Evolutionary conservation across 331 rosid genomes (phyloP).

Genomic region (Stylosanthes scabra): DNA sequence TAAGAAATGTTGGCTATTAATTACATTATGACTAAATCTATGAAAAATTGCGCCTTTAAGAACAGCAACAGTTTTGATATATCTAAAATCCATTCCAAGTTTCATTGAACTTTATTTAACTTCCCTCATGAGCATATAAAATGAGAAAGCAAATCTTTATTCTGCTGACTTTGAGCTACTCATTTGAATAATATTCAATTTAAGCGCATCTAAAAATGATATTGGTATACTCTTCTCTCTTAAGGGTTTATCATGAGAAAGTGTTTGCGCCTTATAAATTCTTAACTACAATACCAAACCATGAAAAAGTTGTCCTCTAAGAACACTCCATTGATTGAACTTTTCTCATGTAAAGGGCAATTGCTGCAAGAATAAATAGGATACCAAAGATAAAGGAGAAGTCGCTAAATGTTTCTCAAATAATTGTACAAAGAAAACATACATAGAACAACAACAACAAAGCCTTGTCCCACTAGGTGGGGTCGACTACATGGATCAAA

Average conservation of each 20-base stretch:
- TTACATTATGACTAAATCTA: slow-evolving; percentile 1
- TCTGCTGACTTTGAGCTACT: not conserved
- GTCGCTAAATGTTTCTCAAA: not conserved
- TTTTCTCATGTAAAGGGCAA: not conserved
- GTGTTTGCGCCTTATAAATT: not conserved
- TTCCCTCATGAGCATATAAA: slow-evolving; percentile 6
- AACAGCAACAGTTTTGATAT: not conserved
- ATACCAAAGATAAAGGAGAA: not conserved
- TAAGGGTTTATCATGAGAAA: slow-evolving; percentile 5
- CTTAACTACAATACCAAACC: not conserved
- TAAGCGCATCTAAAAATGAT: not conserved
- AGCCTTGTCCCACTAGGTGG: no score
- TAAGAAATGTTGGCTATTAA: not conserved
- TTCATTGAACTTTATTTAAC: not conserved
- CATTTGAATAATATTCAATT: not conserved
- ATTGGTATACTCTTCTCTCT: not conserved
- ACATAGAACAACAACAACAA: no score
- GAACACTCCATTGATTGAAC: no score
- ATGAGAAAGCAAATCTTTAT: not conserved
- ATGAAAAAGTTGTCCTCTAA: no score
- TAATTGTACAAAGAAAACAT: not conserved
- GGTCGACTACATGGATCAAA: no score
- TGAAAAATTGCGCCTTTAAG: not conserved
- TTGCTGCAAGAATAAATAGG: not conserved
- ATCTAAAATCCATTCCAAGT: not conserved